phyloP scores from a whole-genome alignment of 2,329 filamentous ascomycete genomes.

The Aspergillus pseudoterreus region DNA sequence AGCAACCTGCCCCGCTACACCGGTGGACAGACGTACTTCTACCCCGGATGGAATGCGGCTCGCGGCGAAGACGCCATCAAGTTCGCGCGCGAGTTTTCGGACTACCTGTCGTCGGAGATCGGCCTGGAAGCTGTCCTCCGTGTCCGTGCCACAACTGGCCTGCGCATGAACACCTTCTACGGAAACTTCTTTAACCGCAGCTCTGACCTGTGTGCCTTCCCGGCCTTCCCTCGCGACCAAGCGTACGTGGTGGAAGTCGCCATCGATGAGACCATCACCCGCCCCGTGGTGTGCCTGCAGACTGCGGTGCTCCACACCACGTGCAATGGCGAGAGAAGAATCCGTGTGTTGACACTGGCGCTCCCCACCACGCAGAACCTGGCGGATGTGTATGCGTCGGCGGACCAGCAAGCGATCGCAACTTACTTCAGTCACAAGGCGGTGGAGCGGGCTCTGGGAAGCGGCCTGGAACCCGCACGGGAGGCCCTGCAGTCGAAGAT shows the following conservation, averaged over 20 bases:
- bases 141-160: constrained; percentile 87
- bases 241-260: constrained; percentile 97
- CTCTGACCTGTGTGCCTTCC: constrained; percentile 96
- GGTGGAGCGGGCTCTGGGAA: constrained; percentile 81
- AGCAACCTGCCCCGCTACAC: constrained; percentile 96
- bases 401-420: constrained; percentile 88
- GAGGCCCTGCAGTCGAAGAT: constrained; percentile 90
- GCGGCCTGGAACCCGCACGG: constrained; percentile 82
- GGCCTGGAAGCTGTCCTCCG: constrained; percentile 92
- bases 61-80: constrained; percentile 94
- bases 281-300: constrained; percentile 89
- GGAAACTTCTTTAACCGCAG: constrained; percentile 99
- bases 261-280: constrained; percentile 90
- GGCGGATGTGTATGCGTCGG: constrained; percentile 88
- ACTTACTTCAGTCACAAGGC: constrained; percentile 97
- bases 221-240: constrained; percentile 94
- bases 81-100: constrained; percentile 93
- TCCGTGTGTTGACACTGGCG: constrained; percentile 88
- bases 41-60: constrained; percentile 94
- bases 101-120: constrained; percentile 95
- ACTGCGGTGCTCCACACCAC: constrained; percentile 95
- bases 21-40: constrained; percentile 97
- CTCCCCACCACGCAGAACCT: constrained; percentile 89
- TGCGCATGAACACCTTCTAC: constrained; percentile 97
- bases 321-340: constrained; percentile 93